These are phyloP conservation scores for Thuja plicata DNA, from an alignment of 83 land plant genomes.

Conservation along the genomic window DNA sequence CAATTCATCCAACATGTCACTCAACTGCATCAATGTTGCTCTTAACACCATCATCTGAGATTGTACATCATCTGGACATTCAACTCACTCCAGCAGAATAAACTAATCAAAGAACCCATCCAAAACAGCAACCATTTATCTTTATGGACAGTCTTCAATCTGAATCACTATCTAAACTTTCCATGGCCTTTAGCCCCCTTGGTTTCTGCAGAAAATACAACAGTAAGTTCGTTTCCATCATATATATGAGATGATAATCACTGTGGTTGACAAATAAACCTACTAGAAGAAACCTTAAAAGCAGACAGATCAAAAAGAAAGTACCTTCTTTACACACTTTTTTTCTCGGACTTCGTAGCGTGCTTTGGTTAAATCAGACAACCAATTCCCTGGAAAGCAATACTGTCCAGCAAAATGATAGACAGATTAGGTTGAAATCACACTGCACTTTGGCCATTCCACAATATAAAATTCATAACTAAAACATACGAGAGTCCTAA, in stretches of 20 bases:
- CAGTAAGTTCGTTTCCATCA: not conserved
- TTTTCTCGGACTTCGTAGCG: constrained; percentile 83
- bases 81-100: not conserved
- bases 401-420: constrained; percentile 42
- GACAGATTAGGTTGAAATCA: not conserved
- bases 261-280: not conserved
- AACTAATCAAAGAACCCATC: not conserved
- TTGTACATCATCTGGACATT: not conserved
- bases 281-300: not conserved
- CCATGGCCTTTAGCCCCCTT: constrained; percentile 70
- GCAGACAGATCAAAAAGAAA: not conserved
- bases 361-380: constrained; percentile 56
- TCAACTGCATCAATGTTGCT: not conserved
- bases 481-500: not conserved
- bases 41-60: not conserved
- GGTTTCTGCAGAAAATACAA: constrained; percentile 41
- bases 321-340: constrained; percentile 79
- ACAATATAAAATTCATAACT: not conserved
- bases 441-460: not conserved
- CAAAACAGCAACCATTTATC: not conserved
- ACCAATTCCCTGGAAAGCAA: constrained; percentile 78
- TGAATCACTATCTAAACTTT: constrained; percentile 57
- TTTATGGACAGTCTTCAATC: constrained; percentile 20
- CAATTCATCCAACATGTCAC: not conserved
- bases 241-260: not conserved